A percentile compares a stretch with the other conserved stretches of the same genome.
These are phyloP conservation scores for Puya raimondii DNA, from an alignment of 176 grass and related monocot genomes.

Conservation along the genomic window DNA sequence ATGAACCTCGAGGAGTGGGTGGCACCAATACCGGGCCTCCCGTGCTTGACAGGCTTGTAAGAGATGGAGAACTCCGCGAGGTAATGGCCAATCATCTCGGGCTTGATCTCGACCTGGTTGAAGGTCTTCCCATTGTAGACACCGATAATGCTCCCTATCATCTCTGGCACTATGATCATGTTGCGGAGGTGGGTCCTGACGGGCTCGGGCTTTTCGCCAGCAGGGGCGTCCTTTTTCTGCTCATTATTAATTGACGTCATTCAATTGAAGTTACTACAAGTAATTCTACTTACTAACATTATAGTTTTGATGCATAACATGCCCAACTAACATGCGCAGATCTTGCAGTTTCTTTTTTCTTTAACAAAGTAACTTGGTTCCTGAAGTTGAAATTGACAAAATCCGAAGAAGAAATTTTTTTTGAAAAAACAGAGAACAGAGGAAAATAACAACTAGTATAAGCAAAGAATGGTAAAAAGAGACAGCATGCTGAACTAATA, in stretches of 20 bases:
- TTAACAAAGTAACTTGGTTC: no score
- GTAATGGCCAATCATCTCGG: constrained; percentile 82
- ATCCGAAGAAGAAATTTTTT: no score
- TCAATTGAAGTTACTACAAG: no score
- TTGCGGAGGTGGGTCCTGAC: constrained; percentile 70
- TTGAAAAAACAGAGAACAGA: no score
- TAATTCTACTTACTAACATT: no score
- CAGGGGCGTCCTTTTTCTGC: constrained; percentile 57
- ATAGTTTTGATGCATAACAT: no score
- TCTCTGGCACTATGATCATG: constrained; percentile 77
- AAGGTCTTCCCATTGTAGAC: constrained; percentile 64
- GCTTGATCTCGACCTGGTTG: constrained; percentile 70
- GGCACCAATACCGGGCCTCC: constrained; percentile 71
- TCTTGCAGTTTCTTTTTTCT: no score
- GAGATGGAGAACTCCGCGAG: constrained; percentile 62
- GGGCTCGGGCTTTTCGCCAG: constrained; percentile 55
- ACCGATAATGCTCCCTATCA: constrained; percentile 52
- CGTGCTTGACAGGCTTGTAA: constrained; percentile 83
- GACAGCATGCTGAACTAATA: no score
- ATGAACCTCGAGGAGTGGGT: constrained; percentile 77
- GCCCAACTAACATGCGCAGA: no score
- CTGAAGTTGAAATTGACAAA: no score
- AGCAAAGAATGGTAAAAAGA: no score
- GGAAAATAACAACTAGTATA: no score
- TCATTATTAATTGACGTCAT: not conserved